Evolutionary conservation across 257 asterid genomes (phyloP), one percentile per base, ranked within the genome.

Genomic region (Fraxinus anomala): DNA sequence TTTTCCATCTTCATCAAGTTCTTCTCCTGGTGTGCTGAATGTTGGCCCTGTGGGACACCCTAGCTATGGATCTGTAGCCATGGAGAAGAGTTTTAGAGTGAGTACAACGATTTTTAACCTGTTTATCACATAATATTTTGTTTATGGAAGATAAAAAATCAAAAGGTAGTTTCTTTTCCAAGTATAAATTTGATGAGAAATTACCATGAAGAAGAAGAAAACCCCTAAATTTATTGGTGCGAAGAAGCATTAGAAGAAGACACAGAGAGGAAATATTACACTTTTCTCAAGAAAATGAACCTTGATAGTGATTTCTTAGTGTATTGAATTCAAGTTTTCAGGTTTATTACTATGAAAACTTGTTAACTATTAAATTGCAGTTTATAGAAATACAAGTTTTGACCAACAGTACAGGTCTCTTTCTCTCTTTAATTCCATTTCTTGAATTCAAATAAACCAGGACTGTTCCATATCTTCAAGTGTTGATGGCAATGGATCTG

Each of bases 51-150:
- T 82, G 71, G 94, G 91, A 11, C 86, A 82, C 80, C 82, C 82
- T 34, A 91, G 88, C 19, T 92, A 88, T 81, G 98, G 97, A 80
- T 85, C 96, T 59, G 49, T 88, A 70, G 94, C 97, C 51, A 89
- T 93, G 94, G 98, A 93, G 84, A 88, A 80, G 83, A 92, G 90
- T 51, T 90, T 93, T 74, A 79, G 92, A 83, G 99, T 95, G 66
- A 86, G 96, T 73, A 56, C 24, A 70, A 3, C 21, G 13, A 59
- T 59, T 21, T 23, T 59, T 59, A 21, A n/a, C 30, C 23, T 21
- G 67, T 59, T 59, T 59, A 8, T 40, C 4, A 2, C 47, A 40
- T 10, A 40, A 12, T 42, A 42, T 42, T 42, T 12, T 44, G 54
- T 14, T 47, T 47, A 14, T 10, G n/a, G 56, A 47, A 47, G 19